These are phyloP conservation scores for Teratosphaeria gauchensis DNA, from an alignment of 2,329 filamentous ascomycete species.

Conservation along the genomic window DNA sequence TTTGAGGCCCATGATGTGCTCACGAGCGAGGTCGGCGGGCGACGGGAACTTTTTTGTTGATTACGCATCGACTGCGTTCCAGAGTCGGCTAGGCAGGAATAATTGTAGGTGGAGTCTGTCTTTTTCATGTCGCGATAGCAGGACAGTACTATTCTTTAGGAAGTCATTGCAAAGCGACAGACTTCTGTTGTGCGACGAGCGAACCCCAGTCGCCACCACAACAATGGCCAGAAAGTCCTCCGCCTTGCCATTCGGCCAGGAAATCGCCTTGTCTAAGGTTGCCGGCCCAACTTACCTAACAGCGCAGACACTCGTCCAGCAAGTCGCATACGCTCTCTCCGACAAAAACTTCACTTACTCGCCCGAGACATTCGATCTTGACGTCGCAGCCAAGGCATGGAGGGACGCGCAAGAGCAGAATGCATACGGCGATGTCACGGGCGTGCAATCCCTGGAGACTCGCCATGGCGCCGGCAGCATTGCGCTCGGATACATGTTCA, in stretches of 20 bases:
- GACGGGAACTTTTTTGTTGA: background rate
- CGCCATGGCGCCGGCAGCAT: constrained; percentile 81
- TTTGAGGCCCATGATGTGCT: background rate
- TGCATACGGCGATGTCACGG: constrained; percentile 68
- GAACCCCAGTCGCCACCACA: background rate
- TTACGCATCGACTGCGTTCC: background rate
- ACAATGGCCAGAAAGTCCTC: constrained; percentile 27
- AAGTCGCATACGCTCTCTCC: constrained; percentile 87
- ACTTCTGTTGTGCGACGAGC: background rate
- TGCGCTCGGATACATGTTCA: constrained; percentile 94
- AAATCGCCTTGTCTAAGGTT: constrained; percentile 49
- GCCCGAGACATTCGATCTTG: constrained; percentile 83
- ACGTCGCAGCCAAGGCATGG: constrained; percentile 75
- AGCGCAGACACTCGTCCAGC: constrained; percentile 86
- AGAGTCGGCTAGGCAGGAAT: background rate
- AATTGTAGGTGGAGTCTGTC: background rate
- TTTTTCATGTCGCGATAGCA: background rate
- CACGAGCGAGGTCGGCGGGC: background rate
- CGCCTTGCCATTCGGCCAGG: constrained; percentile 44
- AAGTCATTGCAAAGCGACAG: background rate
- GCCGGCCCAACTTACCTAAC: constrained; percentile 86
- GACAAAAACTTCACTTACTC: constrained; percentile 98
- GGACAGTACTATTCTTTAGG: background rate
- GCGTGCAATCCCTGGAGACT: constrained; percentile 73
- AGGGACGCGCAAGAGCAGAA: constrained; percentile 60